Percentiles rank a stretch among this genome's conserved stretches.
phyloP scores from a whole-genome alignment of 208 protist species.

The Wallacemonas sp. region DNA sequence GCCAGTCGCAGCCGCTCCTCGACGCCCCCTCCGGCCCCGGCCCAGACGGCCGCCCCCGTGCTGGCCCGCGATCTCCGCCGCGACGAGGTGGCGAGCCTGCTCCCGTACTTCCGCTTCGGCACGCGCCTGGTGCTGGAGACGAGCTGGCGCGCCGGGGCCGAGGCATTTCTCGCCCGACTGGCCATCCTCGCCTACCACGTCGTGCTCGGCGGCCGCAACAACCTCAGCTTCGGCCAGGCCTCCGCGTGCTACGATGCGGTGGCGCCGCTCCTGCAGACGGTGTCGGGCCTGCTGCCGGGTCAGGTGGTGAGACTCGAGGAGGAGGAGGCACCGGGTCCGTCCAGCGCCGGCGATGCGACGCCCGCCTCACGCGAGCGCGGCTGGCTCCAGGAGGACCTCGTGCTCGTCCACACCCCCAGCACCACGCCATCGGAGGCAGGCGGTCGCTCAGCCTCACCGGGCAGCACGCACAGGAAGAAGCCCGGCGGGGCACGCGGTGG shows the following conservation, averaged over 20 bases:
- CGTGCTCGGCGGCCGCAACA: conserved; percentile 56
- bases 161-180: conserved; percentile 62
- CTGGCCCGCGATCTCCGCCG: conserved; percentile 68
- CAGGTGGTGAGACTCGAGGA: conserved; percentile 1
- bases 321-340: background rate
- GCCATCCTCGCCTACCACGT: conserved; percentile 72
- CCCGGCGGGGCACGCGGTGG: background rate
- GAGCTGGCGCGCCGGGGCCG: conserved; percentile 54
- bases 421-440: conserved; percentile 3
- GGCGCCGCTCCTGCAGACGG: conserved; percentile 37
- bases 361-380: background rate
- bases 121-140: conserved; percentile 65
- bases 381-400: conserved; percentile 19
- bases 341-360: background rate
- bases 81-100: conserved; percentile 54
- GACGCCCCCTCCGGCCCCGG: background rate
- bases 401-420: conserved; percentile 17
- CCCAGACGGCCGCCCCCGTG: conserved; percentile 31
- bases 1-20: background rate
- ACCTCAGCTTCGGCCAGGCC: conserved; percentile 79
- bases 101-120: conserved; percentile 84
- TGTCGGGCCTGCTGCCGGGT: conserved; percentile 29
- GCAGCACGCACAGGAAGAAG: background rate
- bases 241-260: conserved; percentile 77
- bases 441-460: background rate